These are phyloP conservation scores for Oropetium thomaeum DNA, from an alignment of 176 grass and related monocot genomes.

Conservation along the genomic window DNA sequence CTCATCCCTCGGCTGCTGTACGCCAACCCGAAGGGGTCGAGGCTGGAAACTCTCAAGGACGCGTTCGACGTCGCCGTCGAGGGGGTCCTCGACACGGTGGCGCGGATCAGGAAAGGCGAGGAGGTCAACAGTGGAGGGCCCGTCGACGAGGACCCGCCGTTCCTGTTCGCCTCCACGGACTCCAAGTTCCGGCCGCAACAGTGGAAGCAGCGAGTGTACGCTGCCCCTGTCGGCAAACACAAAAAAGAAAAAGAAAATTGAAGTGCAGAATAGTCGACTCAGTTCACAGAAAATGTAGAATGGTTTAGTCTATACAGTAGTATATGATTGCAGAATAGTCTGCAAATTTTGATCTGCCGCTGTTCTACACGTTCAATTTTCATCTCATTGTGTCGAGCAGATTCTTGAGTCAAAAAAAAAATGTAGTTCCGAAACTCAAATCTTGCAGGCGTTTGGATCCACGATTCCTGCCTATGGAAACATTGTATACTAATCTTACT, in stretches of 20 bases:
- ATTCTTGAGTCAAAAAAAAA: background rate
- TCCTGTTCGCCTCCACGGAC: background rate
- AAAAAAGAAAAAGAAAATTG: background rate
- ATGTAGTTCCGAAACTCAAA: background rate
- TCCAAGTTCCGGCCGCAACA: background rate
- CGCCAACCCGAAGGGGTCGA: conserved; percentile 32
- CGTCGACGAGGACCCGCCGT: background rate
- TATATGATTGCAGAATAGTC: too few relatives aligned
- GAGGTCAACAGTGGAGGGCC: background rate
- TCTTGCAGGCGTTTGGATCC: background rate
- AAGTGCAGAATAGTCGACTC: background rate
- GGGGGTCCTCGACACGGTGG: conserved; percentile 27
- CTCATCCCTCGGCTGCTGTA: conserved; percentile 41
- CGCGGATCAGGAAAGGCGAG: background rate
- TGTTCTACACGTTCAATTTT: background rate
- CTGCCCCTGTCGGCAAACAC: background rate
- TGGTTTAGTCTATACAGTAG: background rate
- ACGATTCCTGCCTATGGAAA: background rate
- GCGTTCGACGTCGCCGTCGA: conserved; percentile 50
- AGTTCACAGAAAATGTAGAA: background rate
- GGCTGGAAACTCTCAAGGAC: conserved; percentile 42
- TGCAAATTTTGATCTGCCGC: background rate
- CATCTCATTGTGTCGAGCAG: background rate
- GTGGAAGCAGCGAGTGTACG: background rate
- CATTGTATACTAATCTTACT: too few relatives aligned